Percentiles rank a stretch among this genome's conserved stretches.
Evolutionary conservation across 495 filamentous ascomycete species (phyloP).

Genomic region (Penicillium verhagenii): DNA sequence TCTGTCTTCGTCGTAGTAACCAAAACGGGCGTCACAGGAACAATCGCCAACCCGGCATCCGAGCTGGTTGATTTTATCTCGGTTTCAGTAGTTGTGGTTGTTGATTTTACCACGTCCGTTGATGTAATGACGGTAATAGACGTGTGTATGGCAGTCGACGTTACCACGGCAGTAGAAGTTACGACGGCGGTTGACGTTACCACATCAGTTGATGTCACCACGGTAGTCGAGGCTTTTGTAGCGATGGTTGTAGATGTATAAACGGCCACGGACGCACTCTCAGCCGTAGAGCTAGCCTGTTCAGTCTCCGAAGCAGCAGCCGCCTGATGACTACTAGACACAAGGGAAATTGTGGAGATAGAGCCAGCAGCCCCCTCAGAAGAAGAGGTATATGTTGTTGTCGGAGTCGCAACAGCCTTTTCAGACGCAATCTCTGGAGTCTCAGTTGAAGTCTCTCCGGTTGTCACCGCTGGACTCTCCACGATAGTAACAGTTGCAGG

Average conservation of each 20-base stretch:
- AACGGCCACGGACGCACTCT: too few species aligned
- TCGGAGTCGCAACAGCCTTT: background rate
- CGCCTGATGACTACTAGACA: background rate
- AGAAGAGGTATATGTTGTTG: background rate
- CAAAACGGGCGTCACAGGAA: conserved; percentile 15
- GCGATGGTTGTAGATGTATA: background rate
- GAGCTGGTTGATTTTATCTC: background rate
- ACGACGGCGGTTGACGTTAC: background rate
- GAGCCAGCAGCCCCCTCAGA: background rate
- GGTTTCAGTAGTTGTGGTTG: background rate
- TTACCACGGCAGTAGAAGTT: background rate
- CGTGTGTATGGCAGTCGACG: background rate
- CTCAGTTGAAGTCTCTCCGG: background rate
- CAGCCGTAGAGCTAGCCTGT: background rate
- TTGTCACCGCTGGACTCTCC: background rate
- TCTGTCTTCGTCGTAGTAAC: conserved; percentile 16
- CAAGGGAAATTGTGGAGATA: background rate
- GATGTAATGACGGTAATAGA: background rate
- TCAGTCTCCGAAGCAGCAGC: background rate
- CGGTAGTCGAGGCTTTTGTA: background rate
- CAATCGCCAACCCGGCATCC: conserved; percentile 17
- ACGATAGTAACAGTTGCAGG: background rate
- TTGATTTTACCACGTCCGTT: background rate
- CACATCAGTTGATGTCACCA: background rate
- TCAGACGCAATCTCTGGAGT: background rate